phyloP scores from a whole-genome alignment of 148 eudicot species.

The Amaranthus hypochondriacus region DNA sequence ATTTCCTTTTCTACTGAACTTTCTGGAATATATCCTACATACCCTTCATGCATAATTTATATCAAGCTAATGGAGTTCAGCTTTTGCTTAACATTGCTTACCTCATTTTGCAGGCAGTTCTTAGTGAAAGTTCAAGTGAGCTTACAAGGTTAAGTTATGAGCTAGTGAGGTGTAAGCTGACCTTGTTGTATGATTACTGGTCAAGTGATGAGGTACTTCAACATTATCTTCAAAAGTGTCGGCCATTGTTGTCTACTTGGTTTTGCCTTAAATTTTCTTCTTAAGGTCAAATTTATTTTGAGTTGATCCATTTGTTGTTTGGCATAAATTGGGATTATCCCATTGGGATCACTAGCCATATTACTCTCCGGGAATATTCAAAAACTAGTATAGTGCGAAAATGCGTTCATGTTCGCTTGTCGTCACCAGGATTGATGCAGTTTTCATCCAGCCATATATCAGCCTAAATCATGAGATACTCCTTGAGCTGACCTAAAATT shows the following conservation, averaged over 20 bases:
- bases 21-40: background rate
- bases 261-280: background rate
- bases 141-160: slow-evolving; percentile 35
- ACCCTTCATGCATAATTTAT: background rate
- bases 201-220: slow-evolving; percentile 73
- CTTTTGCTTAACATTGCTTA: slow-evolving; percentile 3
- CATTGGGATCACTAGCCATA: background rate
- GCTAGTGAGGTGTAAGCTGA: slow-evolving; percentile 78
- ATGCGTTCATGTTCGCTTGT: background rate
- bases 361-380: background rate
- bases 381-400: background rate
- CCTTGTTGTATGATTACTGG: slow-evolving; percentile 83
- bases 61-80: background rate
- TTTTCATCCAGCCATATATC: background rate
- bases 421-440: background rate
- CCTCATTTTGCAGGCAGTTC: slow-evolving; percentile 33
- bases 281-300: background rate
- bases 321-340: background rate
- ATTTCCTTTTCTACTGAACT: background rate
- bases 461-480: background rate
- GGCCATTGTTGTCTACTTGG: background rate
- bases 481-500: too few relatives aligned
- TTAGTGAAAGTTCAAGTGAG: slow-evolving; percentile 32
- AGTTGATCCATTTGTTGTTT: background rate
- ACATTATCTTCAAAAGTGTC: background rate